Evolutionary conservation across 768 basidiomycete species (phyloP).

Genomic region (Boletus rubropictus): DNA sequence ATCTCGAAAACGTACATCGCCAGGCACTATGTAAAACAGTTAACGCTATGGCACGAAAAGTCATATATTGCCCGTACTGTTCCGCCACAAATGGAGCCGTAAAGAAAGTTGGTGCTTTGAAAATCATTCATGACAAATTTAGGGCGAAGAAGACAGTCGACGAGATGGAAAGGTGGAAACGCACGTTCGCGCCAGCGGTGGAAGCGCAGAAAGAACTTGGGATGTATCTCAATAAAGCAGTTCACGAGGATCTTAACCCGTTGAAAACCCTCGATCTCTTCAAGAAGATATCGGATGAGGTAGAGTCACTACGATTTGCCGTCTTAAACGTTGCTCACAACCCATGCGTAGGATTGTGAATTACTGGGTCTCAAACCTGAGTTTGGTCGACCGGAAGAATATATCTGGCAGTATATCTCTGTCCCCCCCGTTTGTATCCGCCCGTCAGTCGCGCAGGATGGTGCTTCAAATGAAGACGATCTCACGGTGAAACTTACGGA

Average conservation of each 20-base stretch:
- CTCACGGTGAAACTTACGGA: constrained; percentile 96
- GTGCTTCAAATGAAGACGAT: constrained; percentile 97
- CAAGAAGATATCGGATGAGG: constrained; percentile 87
- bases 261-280: constrained; percentile 91
- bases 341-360: constrained; percentile 74
- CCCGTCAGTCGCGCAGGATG: constrained; percentile 95
- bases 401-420: constrained; percentile 97
- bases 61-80: constrained; percentile 89
- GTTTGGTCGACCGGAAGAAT: constrained; percentile 91
- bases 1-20: constrained; percentile 89
- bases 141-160: constrained; percentile 88
- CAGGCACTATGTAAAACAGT: constrained; percentile 79
- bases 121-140: constrained; percentile 97
- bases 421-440: constrained; percentile 97
- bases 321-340: neutral
- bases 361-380: constrained; percentile 84
- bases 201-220: constrained; percentile 84
- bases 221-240: constrained; percentile 79
- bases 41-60: constrained; percentile 81
- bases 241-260: constrained; percentile 91
- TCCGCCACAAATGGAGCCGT: constrained; percentile 90
- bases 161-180: constrained; percentile 84
- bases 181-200: constrained; percentile 73
- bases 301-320: constrained; percentile 25
- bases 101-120: constrained; percentile 91